Evolutionary conservation across 2,329 filamentous ascomycete species (phyloP).

Genomic region (Epicoccum nigrum): DNA sequence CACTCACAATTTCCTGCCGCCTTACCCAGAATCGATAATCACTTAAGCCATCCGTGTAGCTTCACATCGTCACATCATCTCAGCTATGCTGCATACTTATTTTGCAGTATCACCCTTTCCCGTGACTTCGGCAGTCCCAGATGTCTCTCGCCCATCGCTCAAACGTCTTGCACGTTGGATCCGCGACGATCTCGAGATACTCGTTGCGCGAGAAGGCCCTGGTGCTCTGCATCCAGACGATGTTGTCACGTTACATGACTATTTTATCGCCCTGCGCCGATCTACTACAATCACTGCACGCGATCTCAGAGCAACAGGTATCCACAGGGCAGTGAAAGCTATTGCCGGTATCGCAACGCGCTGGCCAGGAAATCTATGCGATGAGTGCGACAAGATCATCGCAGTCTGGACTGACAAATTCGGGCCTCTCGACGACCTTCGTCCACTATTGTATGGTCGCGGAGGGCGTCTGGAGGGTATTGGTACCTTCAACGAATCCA

Average conservation of each 20-base stretch:
- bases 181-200: constrained; percentile 55
- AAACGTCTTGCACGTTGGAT: constrained; percentile 52
- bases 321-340: constrained; percentile 54
- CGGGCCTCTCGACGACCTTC: constrained; percentile 47
- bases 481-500: constrained; percentile 46
- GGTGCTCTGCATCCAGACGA: constrained; percentile 52
- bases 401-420: constrained; percentile 48
- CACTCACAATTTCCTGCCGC: background rate
- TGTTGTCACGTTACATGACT: constrained; percentile 52
- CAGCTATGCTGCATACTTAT: background rate
- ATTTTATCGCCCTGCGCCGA: constrained; percentile 39
- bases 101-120: background rate
- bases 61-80: background rate
- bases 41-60: background rate
- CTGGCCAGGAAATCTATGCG: constrained; percentile 54
- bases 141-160: constrained; percentile 30
- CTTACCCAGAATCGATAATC: background rate
- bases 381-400: constrained; percentile 53
- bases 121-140: background rate
- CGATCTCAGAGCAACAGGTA: constrained; percentile 51
- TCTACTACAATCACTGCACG: constrained; percentile 37
- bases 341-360: constrained; percentile 54
- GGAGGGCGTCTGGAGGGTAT: constrained; percentile 53
- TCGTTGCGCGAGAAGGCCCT: constrained; percentile 54
- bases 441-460: constrained; percentile 51